Conservation (phyloP, 768 basidiomycete genomes). For the Serendipita indica region DNA sequence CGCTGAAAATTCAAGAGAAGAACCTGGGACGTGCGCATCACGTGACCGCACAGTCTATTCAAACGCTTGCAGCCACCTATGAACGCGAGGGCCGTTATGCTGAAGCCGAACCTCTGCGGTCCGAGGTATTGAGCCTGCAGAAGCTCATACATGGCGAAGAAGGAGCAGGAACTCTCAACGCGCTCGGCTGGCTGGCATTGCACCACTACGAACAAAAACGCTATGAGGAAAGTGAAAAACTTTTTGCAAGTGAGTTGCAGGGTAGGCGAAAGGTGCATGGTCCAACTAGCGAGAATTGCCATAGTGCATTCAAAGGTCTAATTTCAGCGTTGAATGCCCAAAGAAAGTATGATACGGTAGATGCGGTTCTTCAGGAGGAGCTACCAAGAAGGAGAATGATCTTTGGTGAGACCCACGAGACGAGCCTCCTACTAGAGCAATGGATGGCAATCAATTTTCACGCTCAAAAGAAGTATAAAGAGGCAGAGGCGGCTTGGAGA, state of each 20-base stretch:
- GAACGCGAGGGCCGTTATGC: background rate
- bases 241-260: background rate
- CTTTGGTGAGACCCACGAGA: too few relatives aligned
- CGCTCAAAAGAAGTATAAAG: too few relatives aligned
- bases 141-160: background rate
- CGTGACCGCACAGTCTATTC: background rate
- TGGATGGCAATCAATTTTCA: too few relatives aligned
- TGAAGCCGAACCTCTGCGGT: background rate
- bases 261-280: too few relatives aligned
- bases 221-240: background rate
- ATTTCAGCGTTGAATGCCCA: too few relatives aligned
- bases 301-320: too few relatives aligned
- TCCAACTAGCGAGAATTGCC: too few relatives aligned
- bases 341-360: too few relatives aligned
- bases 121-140: background rate
- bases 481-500: too few relatives aligned
- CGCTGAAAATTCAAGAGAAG: background rate
- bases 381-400: too few relatives aligned
- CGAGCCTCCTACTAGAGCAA: too few relatives aligned
- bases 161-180: background rate
- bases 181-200: background rate
- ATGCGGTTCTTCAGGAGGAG: too few relatives aligned
- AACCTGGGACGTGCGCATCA: background rate
- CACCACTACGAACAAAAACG: background rate
- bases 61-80: background rate